These are phyloP conservation scores for Helichrysum umbraculigerum DNA, from an alignment of 129 eudicot genomes.

Conservation along the genomic window DNA sequence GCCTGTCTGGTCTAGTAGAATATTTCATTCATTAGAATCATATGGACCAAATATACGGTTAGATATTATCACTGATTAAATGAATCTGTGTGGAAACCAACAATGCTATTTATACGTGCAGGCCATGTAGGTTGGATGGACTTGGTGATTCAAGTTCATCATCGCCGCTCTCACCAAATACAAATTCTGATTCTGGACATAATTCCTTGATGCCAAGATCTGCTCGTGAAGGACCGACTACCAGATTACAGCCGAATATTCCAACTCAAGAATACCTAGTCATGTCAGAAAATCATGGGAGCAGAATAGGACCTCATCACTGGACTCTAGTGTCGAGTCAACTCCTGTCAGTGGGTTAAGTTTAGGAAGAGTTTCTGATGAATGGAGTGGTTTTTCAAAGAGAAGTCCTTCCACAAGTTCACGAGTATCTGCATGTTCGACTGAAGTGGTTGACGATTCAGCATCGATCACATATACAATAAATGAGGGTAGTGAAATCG, in stretches of 20 bases:
- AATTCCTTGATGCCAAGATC: constrained; percentile 44
- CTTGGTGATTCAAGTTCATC: constrained; percentile 28
- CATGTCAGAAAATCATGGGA: constrained; percentile 41
- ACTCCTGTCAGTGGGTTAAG: constrained; percentile 32
- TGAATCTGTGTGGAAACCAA: constrained; percentile 2
- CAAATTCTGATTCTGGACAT: constrained; percentile 35
- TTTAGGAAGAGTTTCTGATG: constrained; percentile 34
- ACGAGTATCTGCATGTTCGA: constrained; percentile 51
- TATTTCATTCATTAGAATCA: no score
- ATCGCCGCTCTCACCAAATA: constrained; percentile 39
- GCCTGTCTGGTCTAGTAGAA: no score
- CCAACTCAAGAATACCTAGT: constrained; percentile 33
- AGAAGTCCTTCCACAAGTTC: constrained; percentile 57
- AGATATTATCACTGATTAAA: no score
- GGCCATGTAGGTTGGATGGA: constrained; percentile 47
- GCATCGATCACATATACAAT: constrained; percentile 17
- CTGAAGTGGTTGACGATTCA: constrained; percentile 44
- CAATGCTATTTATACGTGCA: constrained; percentile 21
- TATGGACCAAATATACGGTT: no score
- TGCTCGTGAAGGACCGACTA: constrained; percentile 35
- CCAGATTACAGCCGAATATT: constrained; percentile 15
- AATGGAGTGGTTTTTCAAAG: constrained; percentile 41
- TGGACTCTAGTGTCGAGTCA: constrained; percentile 22
- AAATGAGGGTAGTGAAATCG: constrained; percentile 37
- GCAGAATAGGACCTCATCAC: constrained; percentile 22